Conservation (phyloP, 495 filamentous ascomycete genomes). For the Talaromyces thailandensis region DNA sequence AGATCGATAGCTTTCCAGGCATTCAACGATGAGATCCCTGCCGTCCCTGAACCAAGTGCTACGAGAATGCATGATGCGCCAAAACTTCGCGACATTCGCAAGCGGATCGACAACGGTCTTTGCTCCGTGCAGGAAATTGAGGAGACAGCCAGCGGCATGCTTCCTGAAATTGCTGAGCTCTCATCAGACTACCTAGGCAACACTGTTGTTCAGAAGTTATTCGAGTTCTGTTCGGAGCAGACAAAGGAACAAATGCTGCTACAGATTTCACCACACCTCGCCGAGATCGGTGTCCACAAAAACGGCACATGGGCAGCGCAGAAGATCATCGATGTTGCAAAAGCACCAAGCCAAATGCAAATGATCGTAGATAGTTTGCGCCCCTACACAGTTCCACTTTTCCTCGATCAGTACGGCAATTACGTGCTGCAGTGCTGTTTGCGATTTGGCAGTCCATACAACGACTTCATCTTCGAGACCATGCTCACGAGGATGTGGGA, state of each 20-base stretch:
- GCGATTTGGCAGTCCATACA: conserved; percentile 78
- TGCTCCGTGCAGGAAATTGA: conserved; percentile 83
- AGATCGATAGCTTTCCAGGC: conserved; percentile 62
- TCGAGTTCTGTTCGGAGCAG: conserved; percentile 87
- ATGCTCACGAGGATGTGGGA: conserved; percentile 97
- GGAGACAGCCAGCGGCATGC: conserved; percentile 82
- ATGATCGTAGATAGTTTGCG: conserved; percentile 76
- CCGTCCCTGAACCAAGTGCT: conserved; percentile 80
- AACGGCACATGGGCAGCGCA: conserved; percentile 99
- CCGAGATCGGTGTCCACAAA: conserved; percentile 96
- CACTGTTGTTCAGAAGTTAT: conserved; percentile 98
- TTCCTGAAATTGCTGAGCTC: conserved; percentile 91
- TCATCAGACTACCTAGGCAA: conserved; percentile 95
- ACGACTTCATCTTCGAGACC: conserved; percentile 94
- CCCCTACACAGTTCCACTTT: conserved; percentile 78
- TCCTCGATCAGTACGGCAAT: conserved; percentile 97
- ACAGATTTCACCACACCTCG: conserved; percentile 83
- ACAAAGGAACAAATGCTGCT: conserved; percentile 86
- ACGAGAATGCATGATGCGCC: conserved; percentile 90
- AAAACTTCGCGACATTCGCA: conserved; percentile 90
- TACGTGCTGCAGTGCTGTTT: conserved; percentile 96
- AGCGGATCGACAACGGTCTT: conserved; percentile 91
- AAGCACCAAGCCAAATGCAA: conserved; percentile 72
- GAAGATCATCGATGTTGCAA: conserved; percentile 96
- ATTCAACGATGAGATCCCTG: conserved; percentile 78